Percentiles rank a stretch among this genome's conserved stretches.
phyloP scores from a whole-genome alignment of 1,139 yeast species.

The Ogataea hybrid region DNA sequence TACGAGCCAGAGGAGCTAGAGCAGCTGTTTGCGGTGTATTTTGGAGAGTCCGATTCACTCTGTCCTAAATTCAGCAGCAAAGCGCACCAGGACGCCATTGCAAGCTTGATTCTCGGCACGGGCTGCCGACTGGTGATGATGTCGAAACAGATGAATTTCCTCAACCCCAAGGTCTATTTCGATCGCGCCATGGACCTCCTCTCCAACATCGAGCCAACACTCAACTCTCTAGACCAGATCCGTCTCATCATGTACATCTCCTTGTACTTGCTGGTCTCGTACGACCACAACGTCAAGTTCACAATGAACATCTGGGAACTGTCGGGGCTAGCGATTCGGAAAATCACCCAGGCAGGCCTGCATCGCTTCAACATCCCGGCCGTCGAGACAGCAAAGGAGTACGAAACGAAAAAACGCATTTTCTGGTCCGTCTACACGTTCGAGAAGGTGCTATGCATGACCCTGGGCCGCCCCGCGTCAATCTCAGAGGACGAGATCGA shows the following conservation, averaged over 20 bases:
- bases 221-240: conserved; percentile 14
- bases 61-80: conserved; percentile 4
- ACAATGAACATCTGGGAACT: conserved; percentile 19
- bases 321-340: conserved; percentile 18
- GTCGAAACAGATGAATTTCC: conserved; percentile 5
- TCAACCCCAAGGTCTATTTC: conserved; percentile 14
- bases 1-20: conserved; percentile 11
- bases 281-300: conserved; percentile 15
- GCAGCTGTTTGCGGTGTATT: conserved; percentile 6
- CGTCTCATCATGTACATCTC: conserved; percentile 17
- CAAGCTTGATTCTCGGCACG: conserved; percentile 11
- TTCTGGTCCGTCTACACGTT: conserved; percentile 50
- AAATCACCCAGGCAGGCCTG: conserved; percentile 18
- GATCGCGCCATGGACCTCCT: conserved; percentile 11
- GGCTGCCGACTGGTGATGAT: conserved; percentile 15
- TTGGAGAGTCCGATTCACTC: background rate
- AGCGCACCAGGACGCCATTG: conserved; percentile 6
- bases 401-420: conserved; percentile 29
- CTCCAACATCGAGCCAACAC: background rate
- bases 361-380: conserved; percentile 13
- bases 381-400: conserved; percentile 8
- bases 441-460: conserved; percentile 41
- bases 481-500: conserved; percentile 45
- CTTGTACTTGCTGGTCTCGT: conserved; percentile 15
- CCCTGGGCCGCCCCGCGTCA: conserved; percentile 42